Base-by-base conservation (phyloP, 768 basidiomycete genomes). In the Mycena latifolia region DNA sequence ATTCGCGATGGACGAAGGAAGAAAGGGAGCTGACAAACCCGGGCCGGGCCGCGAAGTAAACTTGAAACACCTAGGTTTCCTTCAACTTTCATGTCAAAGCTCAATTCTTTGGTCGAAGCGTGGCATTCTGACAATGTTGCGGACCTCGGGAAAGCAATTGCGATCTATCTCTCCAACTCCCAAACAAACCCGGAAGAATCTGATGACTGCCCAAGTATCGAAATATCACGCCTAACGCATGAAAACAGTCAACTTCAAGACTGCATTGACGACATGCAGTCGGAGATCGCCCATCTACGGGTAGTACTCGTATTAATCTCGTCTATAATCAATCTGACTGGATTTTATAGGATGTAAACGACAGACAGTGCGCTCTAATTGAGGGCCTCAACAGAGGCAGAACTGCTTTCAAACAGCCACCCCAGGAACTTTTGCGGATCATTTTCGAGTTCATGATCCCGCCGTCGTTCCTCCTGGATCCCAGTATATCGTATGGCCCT, bases 401-500 rank as follows among this genome's bases (percentile, higher is more conserved):
- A 28, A 31, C 29, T 24, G 20, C 28, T 45, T 54, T 54, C 43
- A 35, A 24, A n/a, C 59, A 61, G 28, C 59, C 58, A 5, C 58
- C 50, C 20, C 50, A 15, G 22, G 59, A 61, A 37, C 37, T 52
- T 33, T 43, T 61, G 29, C 50, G 59, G 25, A 11, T 28, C n/a
- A 61, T 61, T 17, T 61, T 53, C 18, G 51, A 24, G 31, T 53
- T 43, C 31, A 41, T 46, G 12, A 25, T 54, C 1, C 52, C 51
- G 10, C 52, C 51, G 22, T 24, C 60, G 60, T 61, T 61, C 33
- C 41, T 61, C 9, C 60, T 61, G 22, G 41, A 61, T 24, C 60
- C 58, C 17, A 29, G n/a, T 22, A 7, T 61, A 8, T 43, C 51
- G 2, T 61, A 25, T n/a, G 60, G 60, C 41, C 39, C 50, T 17